Evolutionary conservation across 495 filamentous ascomycete genomes (phyloP), one percentile per base, ranked within the genome.

Genomic region (Rostrohypoxylon terebratum): DNA sequence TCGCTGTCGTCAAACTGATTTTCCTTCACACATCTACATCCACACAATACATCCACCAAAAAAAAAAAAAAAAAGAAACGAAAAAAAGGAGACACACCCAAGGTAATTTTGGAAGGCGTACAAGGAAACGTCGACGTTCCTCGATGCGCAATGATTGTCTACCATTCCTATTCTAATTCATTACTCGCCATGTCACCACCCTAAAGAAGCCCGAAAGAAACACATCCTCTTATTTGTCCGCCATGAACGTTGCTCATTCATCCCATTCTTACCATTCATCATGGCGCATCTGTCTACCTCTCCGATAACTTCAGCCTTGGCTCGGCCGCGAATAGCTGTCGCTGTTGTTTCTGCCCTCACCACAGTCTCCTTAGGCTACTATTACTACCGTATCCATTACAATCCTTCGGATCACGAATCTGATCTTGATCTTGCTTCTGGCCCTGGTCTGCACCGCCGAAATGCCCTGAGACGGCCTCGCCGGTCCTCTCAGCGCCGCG

Each of bases 401-500:
- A 9, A 47, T 9, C 31, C 63, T 58, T 80, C 69, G 47, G 66
- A 77, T 36, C 66, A 74, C 28, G 59, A 74, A 54, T 79, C 70
- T 50, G 66, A 77, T 40, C 67, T 75, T 28, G 59, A 74, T 14
- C 57, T 59, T 13, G 63, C 72, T 42, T 67, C 69, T 7, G 72
- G 63, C 14, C 70, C 73, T n/a, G 76, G 77, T 16, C 77, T 91
- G 6, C 89, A 85, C 62, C 80, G 89, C 38, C 88, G 88, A 69
- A 90, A 90, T 74, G 89, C 89, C 1, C 66, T 88, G 44, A 86
- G 86, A 61, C 82, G 86, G 48, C 66, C 77, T 45, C 82, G 80
- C 23, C 72, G 83, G 31, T 71, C 77, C 44, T 81, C 81, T 11
- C 68, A 78, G 31, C 59, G 48, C 40, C 61, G 67, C 58, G 63